These are phyloP conservation scores for Chiua virens DNA, from an alignment of 768 basidiomycete genomes.

Conservation along the genomic window DNA sequence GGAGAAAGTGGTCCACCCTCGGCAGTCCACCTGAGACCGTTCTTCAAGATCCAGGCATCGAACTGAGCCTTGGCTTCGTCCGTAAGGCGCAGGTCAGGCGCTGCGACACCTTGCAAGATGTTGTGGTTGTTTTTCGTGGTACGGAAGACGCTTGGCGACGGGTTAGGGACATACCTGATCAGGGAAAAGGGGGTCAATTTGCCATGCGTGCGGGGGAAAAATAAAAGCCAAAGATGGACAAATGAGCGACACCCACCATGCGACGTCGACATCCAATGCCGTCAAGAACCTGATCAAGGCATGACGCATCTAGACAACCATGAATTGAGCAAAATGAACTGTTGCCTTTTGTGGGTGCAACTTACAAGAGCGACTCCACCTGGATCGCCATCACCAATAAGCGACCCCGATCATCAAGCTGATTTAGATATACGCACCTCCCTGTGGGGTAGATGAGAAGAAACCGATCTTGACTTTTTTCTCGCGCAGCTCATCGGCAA, in stretches of 20 bases:
- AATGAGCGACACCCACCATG: constrained; percentile 58
- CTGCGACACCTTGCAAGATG: constrained; percentile 90
- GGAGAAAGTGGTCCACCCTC: constrained; percentile 81
- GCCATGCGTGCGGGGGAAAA: background rate
- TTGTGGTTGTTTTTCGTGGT: constrained; percentile 97
- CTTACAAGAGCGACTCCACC: constrained; percentile 92
- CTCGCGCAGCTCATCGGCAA: constrained; percentile 81
- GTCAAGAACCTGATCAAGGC: constrained; percentile 86
- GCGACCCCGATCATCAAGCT: constrained; percentile 22
- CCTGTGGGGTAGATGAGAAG: constrained; percentile 95
- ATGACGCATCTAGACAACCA: constrained; percentile 75
- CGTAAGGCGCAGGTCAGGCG: constrained; percentile 73
- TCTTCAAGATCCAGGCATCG: constrained; percentile 87
- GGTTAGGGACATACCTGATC: constrained; percentile 82
- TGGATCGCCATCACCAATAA: constrained; percentile 30
- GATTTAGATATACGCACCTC: constrained; percentile 51
- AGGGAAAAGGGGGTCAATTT: constrained; percentile 6
- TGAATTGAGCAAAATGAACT: constrained; percentile 9
- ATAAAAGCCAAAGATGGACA: constrained; percentile 6
- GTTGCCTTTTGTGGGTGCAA: constrained; percentile 24
- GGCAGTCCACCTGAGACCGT: constrained; percentile 85
- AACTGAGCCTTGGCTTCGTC: constrained; percentile 77
- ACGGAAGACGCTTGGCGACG: constrained; percentile 86
- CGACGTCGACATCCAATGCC: constrained; percentile 75
- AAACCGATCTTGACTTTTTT: constrained; percentile 90